phyloP scores from a whole-genome alignment of 1,284 basidiomycete species.

The Trichosporon coremiiforme region DNA sequence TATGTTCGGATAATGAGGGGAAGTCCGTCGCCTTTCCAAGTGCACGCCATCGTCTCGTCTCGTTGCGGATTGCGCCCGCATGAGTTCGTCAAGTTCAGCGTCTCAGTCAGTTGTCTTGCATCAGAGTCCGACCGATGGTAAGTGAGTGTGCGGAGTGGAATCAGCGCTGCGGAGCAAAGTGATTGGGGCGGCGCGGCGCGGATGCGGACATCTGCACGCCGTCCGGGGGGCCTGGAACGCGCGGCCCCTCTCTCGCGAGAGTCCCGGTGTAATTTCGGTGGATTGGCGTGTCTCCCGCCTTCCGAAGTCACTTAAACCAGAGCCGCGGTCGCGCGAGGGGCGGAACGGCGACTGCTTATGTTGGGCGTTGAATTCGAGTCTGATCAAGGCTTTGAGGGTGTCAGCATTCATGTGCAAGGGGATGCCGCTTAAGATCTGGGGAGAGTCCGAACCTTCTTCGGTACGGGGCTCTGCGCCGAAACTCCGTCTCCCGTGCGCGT shows the following conservation, averaged over 20 bases:
- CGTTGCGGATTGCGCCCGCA: no score
- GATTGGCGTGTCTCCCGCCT: no score
- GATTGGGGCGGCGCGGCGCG: no score
- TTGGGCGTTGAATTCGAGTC: neutral
- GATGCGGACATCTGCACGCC: neutral
- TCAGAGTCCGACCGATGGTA: neutral
- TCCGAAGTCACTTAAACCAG: no score
- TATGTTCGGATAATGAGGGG: no score
- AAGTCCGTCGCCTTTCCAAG: no score
- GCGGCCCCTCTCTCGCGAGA: no score
- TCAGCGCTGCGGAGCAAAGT: neutral
- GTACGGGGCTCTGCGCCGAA: neutral
- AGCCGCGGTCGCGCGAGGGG: no score
- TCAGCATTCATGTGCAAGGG: neutral
- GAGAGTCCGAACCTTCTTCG: neutral
- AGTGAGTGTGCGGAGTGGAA: neutral
- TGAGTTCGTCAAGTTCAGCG: no score
- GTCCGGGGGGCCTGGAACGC: neutral
- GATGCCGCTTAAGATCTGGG: neutral
- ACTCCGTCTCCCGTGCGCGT: neutral
- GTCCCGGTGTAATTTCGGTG: no score
- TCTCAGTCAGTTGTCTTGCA: neutral
- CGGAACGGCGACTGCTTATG: neutral
- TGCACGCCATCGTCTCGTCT: no score
- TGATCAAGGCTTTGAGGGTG: neutral